A percentile compares a stretch with the other conserved stretches of the same genome.
These are phyloP conservation scores for Aspergillus bridgeri DNA, from an alignment of 495 filamentous ascomycete genomes.

Conservation along the genomic window DNA sequence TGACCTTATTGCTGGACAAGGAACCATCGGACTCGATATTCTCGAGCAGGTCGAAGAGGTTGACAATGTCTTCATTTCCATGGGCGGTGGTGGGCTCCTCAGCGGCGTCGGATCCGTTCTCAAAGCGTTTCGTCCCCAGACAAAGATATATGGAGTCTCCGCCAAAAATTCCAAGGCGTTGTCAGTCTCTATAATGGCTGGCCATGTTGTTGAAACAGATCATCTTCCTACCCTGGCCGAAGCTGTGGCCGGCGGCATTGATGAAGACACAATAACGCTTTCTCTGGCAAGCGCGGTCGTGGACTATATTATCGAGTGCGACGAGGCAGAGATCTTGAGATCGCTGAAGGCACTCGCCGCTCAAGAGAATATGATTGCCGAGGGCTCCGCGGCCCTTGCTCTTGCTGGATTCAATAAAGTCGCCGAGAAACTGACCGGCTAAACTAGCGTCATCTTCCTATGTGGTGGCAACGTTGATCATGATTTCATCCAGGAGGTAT, in stretches of 20 bases:
- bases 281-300: neutral
- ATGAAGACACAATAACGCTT: neutral
- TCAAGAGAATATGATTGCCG: slow-evolving; percentile 1
- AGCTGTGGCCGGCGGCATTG: slow-evolving; percentile 3
- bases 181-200: neutral
- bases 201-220: slow-evolving; percentile 1
- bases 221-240: slow-evolving; percentile 2
- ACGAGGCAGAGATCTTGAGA: neutral
- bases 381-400: slow-evolving; percentile 1
- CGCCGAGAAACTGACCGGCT: neutral
- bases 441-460: neutral
- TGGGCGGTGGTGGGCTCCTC: slow-evolving; percentile 4
- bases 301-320: slow-evolving; percentile 2
- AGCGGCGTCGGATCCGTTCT: slow-evolving; percentile 5
- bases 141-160: slow-evolving; percentile 1
- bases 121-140: neutral
- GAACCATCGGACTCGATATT: slow-evolving; percentile 4
- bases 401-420: slow-evolving; percentile 1
- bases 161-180: neutral
- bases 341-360: neutral
- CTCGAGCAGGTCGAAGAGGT: slow-evolving; percentile 1
- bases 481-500: no score
- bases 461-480: slow-evolving; percentile 1
- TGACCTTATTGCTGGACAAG: slow-evolving; percentile 1
- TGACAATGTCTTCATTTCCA: slow-evolving; percentile 6